Base-by-base conservation (phyloP, 306 rosid species). In the Begonia fuchsioides region DNA sequence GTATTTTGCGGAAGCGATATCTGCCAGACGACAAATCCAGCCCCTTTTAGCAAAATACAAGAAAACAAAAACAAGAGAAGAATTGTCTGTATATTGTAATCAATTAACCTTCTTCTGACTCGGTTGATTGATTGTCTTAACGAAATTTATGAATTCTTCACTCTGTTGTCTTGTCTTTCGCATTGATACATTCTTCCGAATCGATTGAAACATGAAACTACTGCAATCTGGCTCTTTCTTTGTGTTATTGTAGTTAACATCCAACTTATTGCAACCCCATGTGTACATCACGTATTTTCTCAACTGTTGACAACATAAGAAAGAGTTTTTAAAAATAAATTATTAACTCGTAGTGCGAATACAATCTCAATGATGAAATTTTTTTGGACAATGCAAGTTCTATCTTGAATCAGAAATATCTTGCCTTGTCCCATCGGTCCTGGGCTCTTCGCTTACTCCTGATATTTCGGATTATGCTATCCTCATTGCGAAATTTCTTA, bases 241-340 rank as follows among this genome's bases (percentile, higher is more conserved):
- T 19, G 65, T 43, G 55, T 16, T 54, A 39, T 72, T 39, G 11
- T 53, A 54, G 49, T 45, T 39, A 17, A 70, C 80, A 1, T 74
- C 77, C 57, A 80, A 59, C 14, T 72, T 59, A 59, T 51, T 72
- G 58, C 67, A 73, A 55, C 77, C 87, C 35, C 78, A 85, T 1
- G 98, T 85, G 70, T 58, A 92, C 74, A 50, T 92, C 16, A 92
- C 98, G 53, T 85, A 92, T 77, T 92, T 92, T 73, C 98, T 85
- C 83, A 92, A 66, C 98, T 92, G 65, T 59, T 48, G 52, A 52
- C 65, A 50, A 51, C 13, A 49, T n/a, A 46, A 46, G 15, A 9
- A 46, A 41, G 14, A 10, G 35, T 26, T 26, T 2, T 26, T 8
- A 26, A 26, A 26, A 26, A 2, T 26, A 6, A 26, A 26, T 26